phyloP scores from a whole-genome alignment of 2,329 filamentous ascomycete genomes.

The Pestalotiopsis sp. region DNA sequence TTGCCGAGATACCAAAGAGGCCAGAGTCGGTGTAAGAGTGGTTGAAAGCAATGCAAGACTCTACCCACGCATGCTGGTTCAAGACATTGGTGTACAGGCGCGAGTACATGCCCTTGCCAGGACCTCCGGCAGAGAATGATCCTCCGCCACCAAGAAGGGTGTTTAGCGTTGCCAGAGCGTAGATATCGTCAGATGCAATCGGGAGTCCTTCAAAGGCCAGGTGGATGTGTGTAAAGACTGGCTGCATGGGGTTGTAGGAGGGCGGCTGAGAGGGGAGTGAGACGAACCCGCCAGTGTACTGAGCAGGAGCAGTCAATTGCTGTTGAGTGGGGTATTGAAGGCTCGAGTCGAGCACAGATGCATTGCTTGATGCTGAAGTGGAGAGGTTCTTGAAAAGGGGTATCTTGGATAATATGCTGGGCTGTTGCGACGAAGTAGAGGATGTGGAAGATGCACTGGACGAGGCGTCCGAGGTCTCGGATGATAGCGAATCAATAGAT shows the following conservation, averaged over 20 bases:
- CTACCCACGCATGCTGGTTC: slow-evolving; percentile 97
- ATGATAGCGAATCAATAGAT: slow-evolving; percentile 45
- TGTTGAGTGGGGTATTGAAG: slow-evolving; percentile 46
- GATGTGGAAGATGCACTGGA: slow-evolving; percentile 33
- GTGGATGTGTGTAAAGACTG: slow-evolving; percentile 88
- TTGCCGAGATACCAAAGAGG: slow-evolving; percentile 89
- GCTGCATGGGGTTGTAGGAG: slow-evolving; percentile 75
- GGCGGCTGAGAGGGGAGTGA: slow-evolving; percentile 80
- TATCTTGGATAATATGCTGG: slow-evolving; percentile 77
- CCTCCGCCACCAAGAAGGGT: slow-evolving; percentile 94
- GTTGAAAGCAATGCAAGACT: slow-evolving; percentile 95
- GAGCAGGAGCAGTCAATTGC: slow-evolving; percentile 67
- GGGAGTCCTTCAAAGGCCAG: slow-evolving; percentile 94
- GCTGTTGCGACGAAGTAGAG: slow-evolving; percentile 43
- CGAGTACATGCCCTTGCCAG: slow-evolving; percentile 99
- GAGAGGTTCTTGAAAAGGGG: slow-evolving; percentile 91
- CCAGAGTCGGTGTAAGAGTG: slow-evolving; percentile 96
- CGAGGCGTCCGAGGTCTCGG: slow-evolving; percentile 32
- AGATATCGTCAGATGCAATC: slow-evolving; percentile 89
- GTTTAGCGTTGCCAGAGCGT: slow-evolving; percentile 92
- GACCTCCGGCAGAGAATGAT: slow-evolving; percentile 94
- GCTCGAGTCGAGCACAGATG: slow-evolving; percentile 54
- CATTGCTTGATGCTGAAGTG: slow-evolving; percentile 67
- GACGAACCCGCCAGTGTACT: slow-evolving; percentile 93
- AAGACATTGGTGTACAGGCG: slow-evolving; percentile 96